phyloP scores from a whole-genome alignment of 2,329 filamentous ascomycete species.

The Trichophyton rubrum region DNA sequence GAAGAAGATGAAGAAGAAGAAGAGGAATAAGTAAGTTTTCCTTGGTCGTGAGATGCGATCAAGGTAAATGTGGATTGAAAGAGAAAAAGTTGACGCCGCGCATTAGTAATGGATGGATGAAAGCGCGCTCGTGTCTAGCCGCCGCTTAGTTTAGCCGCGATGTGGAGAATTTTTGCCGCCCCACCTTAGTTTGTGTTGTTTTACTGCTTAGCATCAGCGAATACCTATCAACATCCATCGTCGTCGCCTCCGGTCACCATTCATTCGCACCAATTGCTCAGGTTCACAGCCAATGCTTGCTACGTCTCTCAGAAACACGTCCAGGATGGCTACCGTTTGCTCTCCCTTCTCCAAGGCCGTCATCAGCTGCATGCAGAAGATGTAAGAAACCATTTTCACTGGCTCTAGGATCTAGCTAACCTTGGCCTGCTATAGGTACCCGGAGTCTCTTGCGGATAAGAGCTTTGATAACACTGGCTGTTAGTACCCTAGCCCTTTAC shows the following conservation, averaged over 20 bases:
- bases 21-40: background rate
- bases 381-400: slow-evolving; percentile 43
- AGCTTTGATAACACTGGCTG: slow-evolving; percentile 93
- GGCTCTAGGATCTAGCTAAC: background rate
- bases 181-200: background rate
- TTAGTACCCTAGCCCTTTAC: slow-evolving; percentile 23
- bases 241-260: background rate
- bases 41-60: background rate
- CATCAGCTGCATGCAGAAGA: slow-evolving; percentile 62
- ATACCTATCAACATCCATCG: background rate
- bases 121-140: background rate
- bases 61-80: background rate
- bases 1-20: background rate
- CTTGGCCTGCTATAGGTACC: slow-evolving; percentile 50
- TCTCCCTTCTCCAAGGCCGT: slow-evolving; percentile 57
- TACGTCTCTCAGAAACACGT: slow-evolving; percentile 6
- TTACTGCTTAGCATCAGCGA: background rate
- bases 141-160: background rate
- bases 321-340: slow-evolving; percentile 20
- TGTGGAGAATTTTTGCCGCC: background rate
- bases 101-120: background rate
- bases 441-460: slow-evolving; percentile 74
- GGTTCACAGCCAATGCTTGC: slow-evolving; percentile 8
- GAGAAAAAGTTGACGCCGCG: background rate
- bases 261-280: background rate